phyloP scores from a whole-genome alignment of 768 basidiomycete genomes.

The Amanita rubescens region DNA sequence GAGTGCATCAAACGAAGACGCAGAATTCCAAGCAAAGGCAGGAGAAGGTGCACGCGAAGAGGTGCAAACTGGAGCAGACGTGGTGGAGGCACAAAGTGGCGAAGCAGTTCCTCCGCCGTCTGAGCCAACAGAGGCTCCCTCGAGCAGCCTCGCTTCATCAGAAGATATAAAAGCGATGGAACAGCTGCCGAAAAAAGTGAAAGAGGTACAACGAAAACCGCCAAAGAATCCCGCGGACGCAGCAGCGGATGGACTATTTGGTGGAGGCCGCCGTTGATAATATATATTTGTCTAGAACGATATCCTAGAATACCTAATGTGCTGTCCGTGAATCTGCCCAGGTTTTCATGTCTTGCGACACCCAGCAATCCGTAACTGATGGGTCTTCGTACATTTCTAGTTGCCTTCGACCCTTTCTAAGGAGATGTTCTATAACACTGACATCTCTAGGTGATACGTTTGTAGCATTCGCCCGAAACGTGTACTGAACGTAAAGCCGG shows the following conservation, averaged over 20 bases:
- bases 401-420: slow-evolving; percentile 63
- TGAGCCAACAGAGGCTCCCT: background rate
- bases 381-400: slow-evolving; percentile 62
- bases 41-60: background rate
- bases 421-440: slow-evolving; percentile 63
- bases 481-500: slow-evolving; percentile 57
- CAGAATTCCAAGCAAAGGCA: too few relatives aligned
- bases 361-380: slow-evolving; percentile 66
- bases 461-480: slow-evolving; percentile 57
- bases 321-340: slow-evolving; percentile 40
- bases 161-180: background rate
- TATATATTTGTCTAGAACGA: background rate
- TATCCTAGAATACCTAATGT: background rate
- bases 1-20: background rate
- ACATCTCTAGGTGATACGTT: slow-evolving; percentile 60
- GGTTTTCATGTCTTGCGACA: slow-evolving; percentile 60
- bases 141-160: background rate
- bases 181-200: background rate
- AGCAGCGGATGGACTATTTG: slow-evolving; percentile 19
- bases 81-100: background rate
- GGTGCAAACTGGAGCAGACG: background rate
- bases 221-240: slow-evolving; percentile 13
- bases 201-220: slow-evolving; percentile 1
- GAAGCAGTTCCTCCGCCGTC: background rate
- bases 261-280: slow-evolving; percentile 6